Conservation (phyloP, 306 rosid species). For the Elaeagnus macrophylla region DNA sequence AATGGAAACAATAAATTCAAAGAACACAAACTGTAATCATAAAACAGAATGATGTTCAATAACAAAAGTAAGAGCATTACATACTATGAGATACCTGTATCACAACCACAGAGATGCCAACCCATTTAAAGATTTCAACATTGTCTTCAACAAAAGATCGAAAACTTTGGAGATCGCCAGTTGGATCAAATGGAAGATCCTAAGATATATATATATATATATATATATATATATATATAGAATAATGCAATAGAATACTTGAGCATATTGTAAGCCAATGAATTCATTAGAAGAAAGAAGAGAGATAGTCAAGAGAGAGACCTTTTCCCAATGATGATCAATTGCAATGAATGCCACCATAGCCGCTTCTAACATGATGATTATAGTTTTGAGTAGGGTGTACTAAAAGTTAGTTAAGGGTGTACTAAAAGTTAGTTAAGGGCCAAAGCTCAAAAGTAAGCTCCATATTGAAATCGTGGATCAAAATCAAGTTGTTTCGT, state of each 20-base stretch:
- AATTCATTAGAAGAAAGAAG: not conserved
- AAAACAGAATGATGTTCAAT: conserved; percentile 10
- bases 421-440: conserved; percentile 44
- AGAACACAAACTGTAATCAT: conserved; percentile 6
- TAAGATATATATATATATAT: too few species aligned
- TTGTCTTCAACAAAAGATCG: conserved; percentile 59
- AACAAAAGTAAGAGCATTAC: not conserved
- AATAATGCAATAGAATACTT: too few species aligned
- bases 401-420: conserved; percentile 65
- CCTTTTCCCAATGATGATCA: conserved; percentile 83
- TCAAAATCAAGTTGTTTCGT: not conserved
- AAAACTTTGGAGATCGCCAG: conserved; percentile 65
- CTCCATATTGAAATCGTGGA: not conserved
- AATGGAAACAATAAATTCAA: not conserved
- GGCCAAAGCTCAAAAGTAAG: conserved; percentile 4
- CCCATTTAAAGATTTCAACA: conserved; percentile 65
- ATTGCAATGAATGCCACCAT: conserved; percentile 70
- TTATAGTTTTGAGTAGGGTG: conserved; percentile 39
- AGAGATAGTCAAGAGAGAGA: conserved; percentile 6
- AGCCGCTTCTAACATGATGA: conserved; percentile 57
- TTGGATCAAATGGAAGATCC: conserved; percentile 86
- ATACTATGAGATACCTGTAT: conserved; percentile 55
- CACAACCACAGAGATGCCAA: conserved; percentile 50
- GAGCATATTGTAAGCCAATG: too few species aligned
- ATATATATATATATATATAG: too few species aligned